Evolutionary conservation across 2,329 filamentous ascomycete species (phyloP), one percentile per base, ranked within the genome.

Genomic region (Talaromyces sp.): DNA sequence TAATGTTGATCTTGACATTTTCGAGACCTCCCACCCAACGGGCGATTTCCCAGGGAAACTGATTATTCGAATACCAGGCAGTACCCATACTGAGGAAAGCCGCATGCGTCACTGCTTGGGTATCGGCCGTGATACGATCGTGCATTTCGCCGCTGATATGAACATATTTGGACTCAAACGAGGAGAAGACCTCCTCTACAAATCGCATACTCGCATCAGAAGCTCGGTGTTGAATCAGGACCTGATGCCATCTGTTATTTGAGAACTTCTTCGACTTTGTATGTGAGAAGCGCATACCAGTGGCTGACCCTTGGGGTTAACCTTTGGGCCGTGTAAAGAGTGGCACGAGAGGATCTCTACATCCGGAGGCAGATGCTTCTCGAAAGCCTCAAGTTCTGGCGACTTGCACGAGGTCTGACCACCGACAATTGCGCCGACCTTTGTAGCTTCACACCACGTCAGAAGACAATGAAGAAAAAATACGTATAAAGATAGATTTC

Each of bases 1-100:
- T 97, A 67, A 97, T 87, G 78, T 99, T 99, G 80, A 97, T 96
- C 79, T 99, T 99, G 69, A 97, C 93, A 74, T 99, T 99, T 76
- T 99, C 94, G 69, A 99, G 96, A 57, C 94, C 95, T 61, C 94
- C 94, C 3, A 97, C 86, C 75, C 97, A 99, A 64, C 94, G 91
- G n/a, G 88, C 86, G 53, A 93, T 87, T 69, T 97, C 93, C 94
- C 94, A 99, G 0, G 95, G 94, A 69, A 97, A 99, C 73, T 99
- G 91, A 61, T 88, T 85, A 74, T 95, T 95, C 32, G 92, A 92
- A 66, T 92, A 90, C 95, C 95, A 99, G 9, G 94, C 94, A 64
- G 93, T 95, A 65, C 95, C 94, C 94, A 99, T 99, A 71, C 89
- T 91, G 56, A 99, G 81, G 75, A 99, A 99, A 29, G 95, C 94